phyloP scores from a whole-genome alignment of 139 green algal genomes.

The Mesostigma viride region DNA sequence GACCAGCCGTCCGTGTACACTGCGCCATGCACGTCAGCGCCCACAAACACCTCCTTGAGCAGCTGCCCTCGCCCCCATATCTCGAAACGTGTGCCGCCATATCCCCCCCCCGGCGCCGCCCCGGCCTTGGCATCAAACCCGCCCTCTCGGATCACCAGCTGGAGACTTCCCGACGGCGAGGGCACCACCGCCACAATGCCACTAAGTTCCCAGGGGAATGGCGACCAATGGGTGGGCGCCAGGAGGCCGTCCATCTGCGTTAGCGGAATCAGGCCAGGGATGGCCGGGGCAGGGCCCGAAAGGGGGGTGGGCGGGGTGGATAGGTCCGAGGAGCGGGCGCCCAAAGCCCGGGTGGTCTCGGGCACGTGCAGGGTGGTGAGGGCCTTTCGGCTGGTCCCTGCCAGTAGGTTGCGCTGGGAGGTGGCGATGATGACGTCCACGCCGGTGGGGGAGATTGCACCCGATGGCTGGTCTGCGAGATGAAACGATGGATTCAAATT shows the following conservation, averaged over 20 bases:
- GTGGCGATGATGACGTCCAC: conserved; percentile 25
- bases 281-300: too few relatives aligned
- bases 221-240: conserved; percentile 20
- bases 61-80: conserved; percentile 50
- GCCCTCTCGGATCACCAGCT: conserved; percentile 22
- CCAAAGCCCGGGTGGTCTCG: too few relatives aligned
- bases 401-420: conserved; percentile 64
- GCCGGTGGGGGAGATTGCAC: too few relatives aligned
- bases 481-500: too few relatives aligned
- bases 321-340: too few relatives aligned
- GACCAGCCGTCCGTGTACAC: conserved; percentile 74
- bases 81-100: conserved; percentile 31
- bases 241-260: too few relatives aligned
- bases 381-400: conserved; percentile 54
- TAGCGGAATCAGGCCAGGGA: too few relatives aligned
- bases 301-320: too few relatives aligned
- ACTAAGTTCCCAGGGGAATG: conserved; percentile 40
- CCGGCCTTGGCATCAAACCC: neutral
- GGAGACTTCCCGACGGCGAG: conserved; percentile 48
- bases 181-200: conserved; percentile 32
- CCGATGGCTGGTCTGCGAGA: too few relatives aligned
- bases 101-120: neutral
- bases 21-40: conserved; percentile 54
- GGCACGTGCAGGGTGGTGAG: conserved; percentile 34
- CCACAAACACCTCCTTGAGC: conserved; percentile 47